Conservation (phyloP, 306 rosid genomes). For the Quercus suber region DNA sequence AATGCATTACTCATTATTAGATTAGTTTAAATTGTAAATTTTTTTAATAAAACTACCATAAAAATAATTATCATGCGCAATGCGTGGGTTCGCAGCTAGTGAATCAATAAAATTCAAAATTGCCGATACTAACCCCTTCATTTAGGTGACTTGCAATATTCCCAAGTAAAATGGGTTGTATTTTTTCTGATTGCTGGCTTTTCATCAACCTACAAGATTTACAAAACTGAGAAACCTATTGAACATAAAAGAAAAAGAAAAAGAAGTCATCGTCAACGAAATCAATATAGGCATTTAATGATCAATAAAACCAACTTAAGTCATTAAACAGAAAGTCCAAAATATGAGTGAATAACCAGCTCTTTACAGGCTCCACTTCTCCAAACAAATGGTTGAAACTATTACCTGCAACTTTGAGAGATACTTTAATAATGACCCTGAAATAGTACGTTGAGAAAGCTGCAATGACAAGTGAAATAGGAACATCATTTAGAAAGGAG, state of each 20-base stretch:
- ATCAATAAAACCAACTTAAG: not conserved
- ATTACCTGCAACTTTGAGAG: slow-evolving; percentile 27
- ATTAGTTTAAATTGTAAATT: too few relatives aligned
- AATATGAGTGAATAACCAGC: not conserved
- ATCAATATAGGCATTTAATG: not conserved
- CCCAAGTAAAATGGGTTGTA: slow-evolving; percentile 92
- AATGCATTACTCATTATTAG: too few relatives aligned
- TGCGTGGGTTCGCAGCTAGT: too few relatives aligned
- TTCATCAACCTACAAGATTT: slow-evolving; percentile 81
- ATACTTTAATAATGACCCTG: too few relatives aligned
- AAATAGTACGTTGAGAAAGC: too few relatives aligned
- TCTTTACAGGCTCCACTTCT: not conserved
- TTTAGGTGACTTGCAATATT: slow-evolving; percentile 86
- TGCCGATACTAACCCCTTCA: slow-evolving; percentile 72
- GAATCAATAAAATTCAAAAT: slow-evolving; percentile 2
- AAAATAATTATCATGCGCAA: too few relatives aligned
- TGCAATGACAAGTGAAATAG: too few relatives aligned
- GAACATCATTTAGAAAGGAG: too few relatives aligned
- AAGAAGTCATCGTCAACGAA: not conserved
- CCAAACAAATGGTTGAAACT: slow-evolving; percentile 14
- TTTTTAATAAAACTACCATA: too few relatives aligned
- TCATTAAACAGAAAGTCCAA: not conserved
- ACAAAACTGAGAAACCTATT: slow-evolving; percentile 10
- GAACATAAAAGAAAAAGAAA: not conserved
- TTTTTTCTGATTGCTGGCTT: slow-evolving; percentile 95